Percentiles rank a stretch among this genome's conserved stretches.
These are phyloP conservation scores for Colletotrichum tropicale DNA, from an alignment of 2,329 filamentous ascomycete species.

Conservation along the genomic window DNA sequence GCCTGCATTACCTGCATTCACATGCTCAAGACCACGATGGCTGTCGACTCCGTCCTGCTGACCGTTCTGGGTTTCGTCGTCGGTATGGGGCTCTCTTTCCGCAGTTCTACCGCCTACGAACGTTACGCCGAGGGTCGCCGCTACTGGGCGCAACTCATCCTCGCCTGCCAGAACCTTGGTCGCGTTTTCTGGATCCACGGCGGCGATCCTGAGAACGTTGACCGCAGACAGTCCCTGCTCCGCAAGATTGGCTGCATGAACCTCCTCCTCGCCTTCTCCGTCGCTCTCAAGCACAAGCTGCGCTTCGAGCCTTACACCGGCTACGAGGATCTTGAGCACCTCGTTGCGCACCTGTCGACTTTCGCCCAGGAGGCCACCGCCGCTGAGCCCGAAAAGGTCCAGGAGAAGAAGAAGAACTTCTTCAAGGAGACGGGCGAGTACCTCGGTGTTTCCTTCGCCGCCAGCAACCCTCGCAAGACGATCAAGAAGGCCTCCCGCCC, in stretches of 20 bases:
- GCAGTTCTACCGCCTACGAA: conserved; percentile 79
- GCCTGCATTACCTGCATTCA: conserved; percentile 66
- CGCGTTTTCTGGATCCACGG: conserved; percentile 85
- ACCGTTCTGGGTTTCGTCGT: conserved; percentile 84
- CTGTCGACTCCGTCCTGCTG: conserved; percentile 60
- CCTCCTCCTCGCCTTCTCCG: conserved; percentile 77
- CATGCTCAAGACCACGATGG: conserved; percentile 41
- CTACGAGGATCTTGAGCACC: conserved; percentile 74
- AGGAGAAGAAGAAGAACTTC: conserved; percentile 47
- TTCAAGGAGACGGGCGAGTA: conserved; percentile 74
- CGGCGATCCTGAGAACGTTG: conserved; percentile 54
- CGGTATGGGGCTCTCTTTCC: conserved; percentile 78
- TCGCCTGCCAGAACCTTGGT: conserved; percentile 70
- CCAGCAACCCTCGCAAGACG: conserved; percentile 77
- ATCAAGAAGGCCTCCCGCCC: conserved; percentile 76
- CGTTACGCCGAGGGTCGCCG: conserved; percentile 69
- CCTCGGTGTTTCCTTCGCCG: conserved; percentile 77
- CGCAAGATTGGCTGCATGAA: conserved; percentile 78
- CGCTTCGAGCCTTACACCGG: conserved; percentile 83
- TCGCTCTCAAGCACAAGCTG: conserved; percentile 80
- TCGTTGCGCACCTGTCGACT: conserved; percentile 76
- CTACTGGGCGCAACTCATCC: conserved; percentile 64
- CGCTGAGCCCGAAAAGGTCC: conserved; percentile 33
- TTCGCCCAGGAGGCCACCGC: conserved; percentile 65
- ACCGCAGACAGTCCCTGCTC: conserved; percentile 70